Evolutionary conservation across 192 early-diverging fungal species (phyloP), one percentile per base, ranked within the genome.

Genomic region (Coemansia sp.): DNA sequence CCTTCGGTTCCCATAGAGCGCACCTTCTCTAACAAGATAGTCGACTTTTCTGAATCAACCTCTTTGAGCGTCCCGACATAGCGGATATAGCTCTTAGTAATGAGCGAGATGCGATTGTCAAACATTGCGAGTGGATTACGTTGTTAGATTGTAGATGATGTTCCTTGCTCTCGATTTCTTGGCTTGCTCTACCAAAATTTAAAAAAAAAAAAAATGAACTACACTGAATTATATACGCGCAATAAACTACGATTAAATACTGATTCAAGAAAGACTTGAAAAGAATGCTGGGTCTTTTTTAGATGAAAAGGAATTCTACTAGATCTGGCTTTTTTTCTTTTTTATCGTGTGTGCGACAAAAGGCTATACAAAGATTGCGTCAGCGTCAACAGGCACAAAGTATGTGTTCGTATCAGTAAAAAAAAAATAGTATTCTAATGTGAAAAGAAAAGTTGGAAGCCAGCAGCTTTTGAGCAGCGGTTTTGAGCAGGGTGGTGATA

Each of bases 1-100:
- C 95, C 95, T 77, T 98, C 96, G 1, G 96, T 98, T 63, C 96
- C 96, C 78, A 89, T 92, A n/a, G 94, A 95, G 52, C 89, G 89
- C 56, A 94, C 93, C 78, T 95, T 85, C 64, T 91, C 89, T 46
- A 98, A 87, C n/a, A 94, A 87, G 36, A 98, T 92, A 22, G 94
- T 93, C 50, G 91, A 89, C 61, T 94, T 90, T 9, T 84, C 71
- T 60, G 91, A 89, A 85, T 97, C 92, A 63, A 98, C 90, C 51
- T 87, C 87, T 73, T 91, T 89, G 20, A 98, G 85, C 33, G 89
- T 90, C 27, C 96, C 96, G 42, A 92, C 88, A 78, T 95, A 98
- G 73, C 96, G 90, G 74, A 97, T 92, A 67, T 93, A 88, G 62
- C 88, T 89, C 66, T 92, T 89, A 57, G 90, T 91, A 68, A 97